Conservation (phyloP, 495 filamentous ascomycete species). For the Xanthoparmelia taractica region DNA sequence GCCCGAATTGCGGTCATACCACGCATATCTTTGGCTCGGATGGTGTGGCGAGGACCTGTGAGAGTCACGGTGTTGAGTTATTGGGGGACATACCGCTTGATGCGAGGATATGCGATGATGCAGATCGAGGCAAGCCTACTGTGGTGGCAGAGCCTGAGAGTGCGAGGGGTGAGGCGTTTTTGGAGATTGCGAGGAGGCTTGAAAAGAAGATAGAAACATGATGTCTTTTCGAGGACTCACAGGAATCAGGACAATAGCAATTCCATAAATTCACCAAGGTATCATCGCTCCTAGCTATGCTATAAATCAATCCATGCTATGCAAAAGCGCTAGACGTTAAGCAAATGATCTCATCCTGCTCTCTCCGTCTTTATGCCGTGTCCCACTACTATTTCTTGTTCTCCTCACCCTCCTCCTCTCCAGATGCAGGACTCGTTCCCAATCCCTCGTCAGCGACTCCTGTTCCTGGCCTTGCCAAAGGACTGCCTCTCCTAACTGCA, state of each 20-base stretch:
- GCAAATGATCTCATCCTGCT: neutral
- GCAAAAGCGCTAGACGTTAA: constrained; percentile 5
- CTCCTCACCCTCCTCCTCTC: no score
- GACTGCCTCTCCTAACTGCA: constrained; percentile 22
- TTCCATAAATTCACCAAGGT: neutral
- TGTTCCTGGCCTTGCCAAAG: constrained; percentile 20
- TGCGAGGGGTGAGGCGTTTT: constrained; percentile 60
- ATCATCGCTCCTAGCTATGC: constrained; percentile 1
- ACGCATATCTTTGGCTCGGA: constrained; percentile 74
- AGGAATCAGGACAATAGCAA: neutral
- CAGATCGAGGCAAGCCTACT: constrained; percentile 81
- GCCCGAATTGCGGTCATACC: constrained; percentile 63
- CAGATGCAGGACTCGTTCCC: constrained; percentile 23
- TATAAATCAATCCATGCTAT: neutral
- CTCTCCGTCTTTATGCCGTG: neutral
- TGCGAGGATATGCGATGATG: constrained; percentile 78
- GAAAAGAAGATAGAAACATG: constrained; percentile 41
- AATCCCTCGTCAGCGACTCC: constrained; percentile 28
- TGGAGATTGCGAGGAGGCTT: constrained; percentile 58
- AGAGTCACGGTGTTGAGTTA: constrained; percentile 60
- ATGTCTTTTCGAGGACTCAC: neutral
- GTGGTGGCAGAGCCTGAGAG: constrained; percentile 78
- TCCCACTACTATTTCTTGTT: neutral
- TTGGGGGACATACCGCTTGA: constrained; percentile 88
- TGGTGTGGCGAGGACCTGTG: constrained; percentile 43